Base-by-base conservation (phyloP, 2,329 filamentous ascomycete genomes). In the Myriosclerotinia scirpicola region DNA sequence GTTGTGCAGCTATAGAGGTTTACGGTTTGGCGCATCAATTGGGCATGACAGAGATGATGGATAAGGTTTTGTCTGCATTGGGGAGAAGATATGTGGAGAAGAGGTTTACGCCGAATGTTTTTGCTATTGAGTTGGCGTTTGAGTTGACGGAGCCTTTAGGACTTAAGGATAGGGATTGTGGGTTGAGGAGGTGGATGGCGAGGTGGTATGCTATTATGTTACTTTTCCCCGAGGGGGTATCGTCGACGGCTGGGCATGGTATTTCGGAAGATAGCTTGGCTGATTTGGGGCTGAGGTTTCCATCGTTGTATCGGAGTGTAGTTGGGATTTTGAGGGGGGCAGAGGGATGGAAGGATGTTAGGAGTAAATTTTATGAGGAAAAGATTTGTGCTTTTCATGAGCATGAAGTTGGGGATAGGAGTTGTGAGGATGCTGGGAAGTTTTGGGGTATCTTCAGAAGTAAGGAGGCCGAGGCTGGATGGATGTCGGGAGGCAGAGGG, bases 81-180 rank as follows among this genome's bases (percentile, higher is more conserved):
- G 58, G 58, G 9, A 50, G 58, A 11, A 38, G 58, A 50, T 61
- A 52, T 61, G 58, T 61, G n/a, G 58, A 61, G 58, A 61, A 61
- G 34, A 61, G 44, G 9, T 61, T 40, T 7, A 38, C 44, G n/a
- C 44, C 58, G 14, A 61, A 61, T 38, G 58, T 52, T 11, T 50
- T 38, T 50, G 44, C 58, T 5, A 61, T 61, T 7, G 58, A 61
- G 58, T 50, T 61, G 34, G 58, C 58, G 1, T 61, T 50, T 61
- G 58, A 61, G 5, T 38, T 61, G 9, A 61, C 58, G 58, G 44
- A 50, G 26, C 44, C 58, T 14, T 5, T 61, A 30, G 34, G 44
- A 2, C n/a, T 30, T 0, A 61, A 50, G 9, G 44, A 61, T 38
- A 7, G 14, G 5, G 58, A 61, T 38, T 61, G 58, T 40, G 58